phyloP scores from a whole-genome alignment of 768 basidiomycete genomes.

The Mycena rebaudengoi region DNA sequence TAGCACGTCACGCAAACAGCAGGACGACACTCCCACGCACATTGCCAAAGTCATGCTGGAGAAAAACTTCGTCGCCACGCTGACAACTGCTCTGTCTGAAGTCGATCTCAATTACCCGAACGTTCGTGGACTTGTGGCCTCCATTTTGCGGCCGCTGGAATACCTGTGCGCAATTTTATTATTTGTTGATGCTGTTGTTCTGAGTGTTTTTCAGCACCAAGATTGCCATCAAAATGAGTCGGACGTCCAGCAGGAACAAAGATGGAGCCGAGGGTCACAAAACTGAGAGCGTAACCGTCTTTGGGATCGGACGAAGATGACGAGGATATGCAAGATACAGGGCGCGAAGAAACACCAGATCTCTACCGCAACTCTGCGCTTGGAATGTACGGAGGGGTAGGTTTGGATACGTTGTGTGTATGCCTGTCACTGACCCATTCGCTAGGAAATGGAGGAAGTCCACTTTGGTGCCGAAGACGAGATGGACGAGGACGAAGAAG shows the following conservation, averaged over 20 bases:
- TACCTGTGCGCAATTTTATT: constrained; percentile 69
- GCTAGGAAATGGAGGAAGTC: constrained; percentile 88
- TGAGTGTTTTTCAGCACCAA: constrained; percentile 70
- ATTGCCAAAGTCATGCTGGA: constrained; percentile 98
- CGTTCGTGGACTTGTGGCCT: constrained; percentile 84
- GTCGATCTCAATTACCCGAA: constrained; percentile 97
- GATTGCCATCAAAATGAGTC: constrained; percentile 98
- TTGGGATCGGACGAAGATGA: constrained; percentile 62
- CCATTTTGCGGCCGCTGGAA: constrained; percentile 89
- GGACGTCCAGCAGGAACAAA: constrained; percentile 72
- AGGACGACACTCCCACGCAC: constrained; percentile 85
- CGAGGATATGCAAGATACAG: constrained; percentile 62
- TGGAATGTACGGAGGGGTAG: constrained; percentile 92
- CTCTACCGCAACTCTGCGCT: constrained; percentile 96
- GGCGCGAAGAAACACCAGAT: constrained; percentile 87
- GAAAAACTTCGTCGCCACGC: constrained; percentile 90
- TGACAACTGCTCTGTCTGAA: constrained; percentile 90
- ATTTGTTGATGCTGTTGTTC: constrained; percentile 9
- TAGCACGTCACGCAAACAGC: constrained; percentile 60
- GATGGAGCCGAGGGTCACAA: constrained; percentile 59
- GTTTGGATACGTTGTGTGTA: constrained; percentile 32
- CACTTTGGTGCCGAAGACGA: constrained; percentile 75
- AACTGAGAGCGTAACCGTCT: constrained; percentile 58
- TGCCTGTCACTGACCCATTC: not conserved
- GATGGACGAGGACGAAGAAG: constrained; percentile 85